Evolutionary conservation across 495 filamentous ascomycete species (phyloP).

Genomic region (Annulohypoxylon moriforme): DNA sequence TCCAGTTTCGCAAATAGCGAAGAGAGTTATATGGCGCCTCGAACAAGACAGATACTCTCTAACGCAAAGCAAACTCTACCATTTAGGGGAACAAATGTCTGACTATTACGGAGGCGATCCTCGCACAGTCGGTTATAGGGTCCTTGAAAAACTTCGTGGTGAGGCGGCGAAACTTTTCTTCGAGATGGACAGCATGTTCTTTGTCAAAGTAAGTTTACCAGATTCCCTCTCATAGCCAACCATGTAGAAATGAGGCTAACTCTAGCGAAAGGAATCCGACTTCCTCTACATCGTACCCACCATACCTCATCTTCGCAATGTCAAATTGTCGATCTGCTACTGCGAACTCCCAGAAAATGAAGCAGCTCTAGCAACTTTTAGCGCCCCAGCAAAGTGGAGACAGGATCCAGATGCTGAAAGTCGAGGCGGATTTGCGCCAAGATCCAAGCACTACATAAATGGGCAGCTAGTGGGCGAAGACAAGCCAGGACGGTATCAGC

Average conservation of each 20-base stretch:
- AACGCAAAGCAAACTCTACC: conserved; percentile 56
- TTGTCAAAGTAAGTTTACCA: conserved; percentile 71
- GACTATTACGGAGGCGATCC: conserved; percentile 57
- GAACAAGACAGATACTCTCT: conserved; percentile 62
- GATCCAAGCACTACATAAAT: conserved; percentile 61
- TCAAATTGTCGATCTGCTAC: conserved; percentile 67
- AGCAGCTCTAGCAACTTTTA: conserved; percentile 49
- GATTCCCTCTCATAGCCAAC: not conserved
- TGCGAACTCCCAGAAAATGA: conserved; percentile 62
- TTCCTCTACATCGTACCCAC: conserved; percentile 78
- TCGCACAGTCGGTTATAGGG: conserved; percentile 51
- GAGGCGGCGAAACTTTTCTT: conserved; percentile 62
- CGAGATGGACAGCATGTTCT: conserved; percentile 74
- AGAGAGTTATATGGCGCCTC: conserved; percentile 61
- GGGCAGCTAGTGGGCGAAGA: conserved; percentile 58
- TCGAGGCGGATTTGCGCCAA: conserved; percentile 55
- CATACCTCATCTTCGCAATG: conserved; percentile 72
- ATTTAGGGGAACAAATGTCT: conserved; percentile 57
- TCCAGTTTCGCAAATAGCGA: conserved; percentile 59
- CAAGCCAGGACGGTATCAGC: conserved; percentile 47
- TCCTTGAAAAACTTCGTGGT: conserved; percentile 53
- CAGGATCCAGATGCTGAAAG: conserved; percentile 60
- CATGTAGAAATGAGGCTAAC: conserved; percentile 43
- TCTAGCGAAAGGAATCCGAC: conserved; percentile 68
- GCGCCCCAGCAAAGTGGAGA: conserved; percentile 61